Percentiles rank a stretch among this genome's conserved stretches.
Evolutionary conservation across 495 filamentous ascomycete species (phyloP).

Genomic region (Penicillium maclennaniae): DNA sequence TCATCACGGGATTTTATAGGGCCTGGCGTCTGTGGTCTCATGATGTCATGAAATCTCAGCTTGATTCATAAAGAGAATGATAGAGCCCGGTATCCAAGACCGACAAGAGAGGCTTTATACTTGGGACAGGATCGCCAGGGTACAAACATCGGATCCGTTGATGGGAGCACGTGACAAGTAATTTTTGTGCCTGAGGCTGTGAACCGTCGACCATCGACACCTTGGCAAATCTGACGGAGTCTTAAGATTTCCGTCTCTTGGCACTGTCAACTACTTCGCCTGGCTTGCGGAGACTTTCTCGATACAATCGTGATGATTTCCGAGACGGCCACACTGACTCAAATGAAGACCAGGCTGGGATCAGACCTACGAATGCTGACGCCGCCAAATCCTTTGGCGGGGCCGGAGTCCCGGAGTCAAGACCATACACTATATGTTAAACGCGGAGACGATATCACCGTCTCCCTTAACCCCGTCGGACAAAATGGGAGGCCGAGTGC

Average conservation of each 20-base stretch:
- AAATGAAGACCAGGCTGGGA: not conserved
- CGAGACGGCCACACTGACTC: too few relatives aligned
- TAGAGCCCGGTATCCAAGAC: not conserved
- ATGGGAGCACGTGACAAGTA: not conserved
- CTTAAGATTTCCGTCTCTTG: not conserved
- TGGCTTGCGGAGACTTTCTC: too few relatives aligned
- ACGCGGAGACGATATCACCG: not conserved
- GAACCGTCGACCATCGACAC: too few relatives aligned
- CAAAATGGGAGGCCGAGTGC: slow-evolving; percentile 18
- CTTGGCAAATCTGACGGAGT: not conserved
- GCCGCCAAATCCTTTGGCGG: not conserved
- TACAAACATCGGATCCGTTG: not conserved
- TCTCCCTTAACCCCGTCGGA: slow-evolving; percentile 19
- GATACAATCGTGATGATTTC: too few relatives aligned
- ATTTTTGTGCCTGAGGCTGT: not conserved
- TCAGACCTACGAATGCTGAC: not conserved
- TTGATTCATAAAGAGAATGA: too few relatives aligned
- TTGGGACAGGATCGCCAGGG: not conserved
- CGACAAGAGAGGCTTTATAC: not conserved
- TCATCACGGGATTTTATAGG: not conserved
- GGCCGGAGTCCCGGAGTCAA: not conserved
- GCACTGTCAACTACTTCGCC: not conserved
- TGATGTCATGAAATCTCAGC: too few relatives aligned
- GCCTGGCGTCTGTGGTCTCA: too few relatives aligned
- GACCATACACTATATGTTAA: too few relatives aligned